A percentile compares a stretch with the other conserved stretches of the same genome.
phyloP scores from a whole-genome alignment of 2,329 filamentous ascomycete species.

The Ceratocystis albifundus region DNA sequence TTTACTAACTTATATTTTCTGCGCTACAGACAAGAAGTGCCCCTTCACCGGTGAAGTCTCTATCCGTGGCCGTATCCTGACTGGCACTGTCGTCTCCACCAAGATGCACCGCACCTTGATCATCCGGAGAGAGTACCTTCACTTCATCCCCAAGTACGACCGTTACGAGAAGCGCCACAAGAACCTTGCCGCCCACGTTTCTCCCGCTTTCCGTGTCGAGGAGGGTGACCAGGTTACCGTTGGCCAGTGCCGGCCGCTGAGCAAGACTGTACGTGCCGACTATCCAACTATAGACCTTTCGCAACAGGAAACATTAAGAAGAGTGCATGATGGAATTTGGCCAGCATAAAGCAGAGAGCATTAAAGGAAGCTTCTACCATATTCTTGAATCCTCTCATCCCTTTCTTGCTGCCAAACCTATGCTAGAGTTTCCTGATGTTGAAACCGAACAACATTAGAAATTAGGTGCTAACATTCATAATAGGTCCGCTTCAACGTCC shows the following conservation, averaged over 20 bases:
- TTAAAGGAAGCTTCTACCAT: neutral
- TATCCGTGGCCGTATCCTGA: conserved; percentile 99
- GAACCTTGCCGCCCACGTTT: conserved; percentile 98
- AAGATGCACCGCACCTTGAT: conserved; percentile 99
- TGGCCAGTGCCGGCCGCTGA: conserved; percentile 97
- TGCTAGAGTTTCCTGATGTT: neutral
- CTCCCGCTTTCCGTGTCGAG: conserved; percentile 98
- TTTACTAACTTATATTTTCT: conserved; percentile 14
- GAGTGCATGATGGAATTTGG: neutral
- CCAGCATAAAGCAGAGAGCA: neutral
- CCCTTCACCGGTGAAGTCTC: conserved; percentile 98
- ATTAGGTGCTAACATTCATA: conserved; percentile 17
- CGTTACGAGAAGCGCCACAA: conserved; percentile 99
- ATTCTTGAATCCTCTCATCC: neutral
- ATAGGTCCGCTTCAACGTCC: conserved; percentile 97
- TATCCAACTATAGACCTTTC: neutral
- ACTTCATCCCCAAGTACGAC: conserved; percentile 99
- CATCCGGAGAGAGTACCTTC: conserved; percentile 99
- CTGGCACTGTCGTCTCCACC: conserved; percentile 96
- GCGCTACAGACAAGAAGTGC: conserved; percentile 92
- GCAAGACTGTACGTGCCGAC: conserved; percentile 81
- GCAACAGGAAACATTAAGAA: neutral
- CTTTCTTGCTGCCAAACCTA: neutral
- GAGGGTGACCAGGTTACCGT: conserved; percentile 99
- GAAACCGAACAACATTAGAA: neutral